A percentile compares a stretch with the other conserved stretches of the same genome.
Conservation (phyloP, 805 yeast genomes). For the Candida nitratophila region DNA sequence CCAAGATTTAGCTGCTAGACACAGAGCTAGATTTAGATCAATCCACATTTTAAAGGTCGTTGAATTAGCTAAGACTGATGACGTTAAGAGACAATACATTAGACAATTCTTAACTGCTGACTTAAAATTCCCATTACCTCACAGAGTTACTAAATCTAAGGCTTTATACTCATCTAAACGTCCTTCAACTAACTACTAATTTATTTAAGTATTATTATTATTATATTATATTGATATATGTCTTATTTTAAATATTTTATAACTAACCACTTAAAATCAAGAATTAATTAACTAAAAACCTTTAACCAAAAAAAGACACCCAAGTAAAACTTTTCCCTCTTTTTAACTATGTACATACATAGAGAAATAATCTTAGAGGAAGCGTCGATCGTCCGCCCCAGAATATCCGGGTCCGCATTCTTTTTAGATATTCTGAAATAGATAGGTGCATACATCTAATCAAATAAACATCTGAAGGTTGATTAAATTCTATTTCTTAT, state of each 20-base stretch:
- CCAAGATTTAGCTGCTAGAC: constrained; percentile 99
- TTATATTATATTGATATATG: too few relatives aligned
- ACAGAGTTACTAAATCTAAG: constrained; percentile 92
- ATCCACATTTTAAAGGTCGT: constrained; percentile 99
- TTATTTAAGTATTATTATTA: constrained; percentile 2
- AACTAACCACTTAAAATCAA: not conserved
- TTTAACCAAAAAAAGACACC: too few relatives aligned
- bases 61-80: constrained; percentile 95
- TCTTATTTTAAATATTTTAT: too few relatives aligned
- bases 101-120: constrained; percentile 93
- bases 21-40: constrained; percentile 99
- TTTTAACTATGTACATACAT: too few relatives aligned
- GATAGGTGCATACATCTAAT: too few relatives aligned
- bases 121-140: constrained; percentile 99
- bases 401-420: too few relatives aligned
- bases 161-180: constrained; percentile 84
- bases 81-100: constrained; percentile 98
- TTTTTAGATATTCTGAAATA: too few relatives aligned
- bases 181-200: constrained; percentile 95
- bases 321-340: too few relatives aligned
- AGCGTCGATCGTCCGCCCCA: too few relatives aligned
- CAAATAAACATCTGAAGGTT: too few relatives aligned
- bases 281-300: constrained; percentile 4
- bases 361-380: too few relatives aligned
- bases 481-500: too few relatives aligned